Percentiles rank a stretch among this genome's conserved stretches.
phyloP scores from a whole-genome alignment of 495 filamentous ascomycete genomes.

The Monascus purpureus region DNA sequence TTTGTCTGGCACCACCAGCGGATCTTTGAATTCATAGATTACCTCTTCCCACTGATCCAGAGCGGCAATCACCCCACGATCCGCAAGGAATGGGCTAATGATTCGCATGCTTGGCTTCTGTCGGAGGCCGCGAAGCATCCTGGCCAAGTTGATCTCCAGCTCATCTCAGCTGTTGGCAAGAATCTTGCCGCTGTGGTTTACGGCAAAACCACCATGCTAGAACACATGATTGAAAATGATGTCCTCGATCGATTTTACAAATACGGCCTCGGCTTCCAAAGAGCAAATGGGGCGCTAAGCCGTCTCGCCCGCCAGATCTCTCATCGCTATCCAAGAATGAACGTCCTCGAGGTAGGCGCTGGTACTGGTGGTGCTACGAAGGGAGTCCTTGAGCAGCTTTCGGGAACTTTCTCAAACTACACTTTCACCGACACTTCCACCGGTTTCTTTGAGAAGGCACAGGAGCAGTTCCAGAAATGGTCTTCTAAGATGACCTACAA shows the following conservation, averaged over 20 bases:
- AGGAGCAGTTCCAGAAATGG: conserved; percentile 5
- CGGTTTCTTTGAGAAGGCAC: conserved; percentile 19
- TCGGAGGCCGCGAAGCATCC: too few species aligned
- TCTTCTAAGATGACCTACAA: conserved; percentile 22
- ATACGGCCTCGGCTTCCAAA: conserved; percentile 12
- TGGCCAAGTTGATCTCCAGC: conserved; percentile 7
- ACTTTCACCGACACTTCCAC: conserved; percentile 31
- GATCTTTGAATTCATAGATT: too few species aligned
- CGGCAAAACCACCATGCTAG: conserved; percentile 22
- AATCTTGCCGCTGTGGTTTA: conserved; percentile 22
- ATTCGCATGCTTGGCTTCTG: too few species aligned
- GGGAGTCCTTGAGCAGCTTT: conserved; percentile 6
- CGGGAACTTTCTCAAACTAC: conserved; percentile 12
- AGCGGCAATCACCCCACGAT: too few species aligned
- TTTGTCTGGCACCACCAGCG: too few species aligned
- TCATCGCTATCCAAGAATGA: conserved; percentile 8
- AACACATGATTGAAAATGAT: conserved; percentile 22
- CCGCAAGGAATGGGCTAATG: too few species aligned
- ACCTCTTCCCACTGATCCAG: too few species aligned
- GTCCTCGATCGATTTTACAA: conserved; percentile 25
- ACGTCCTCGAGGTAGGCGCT: conserved; percentile 12
- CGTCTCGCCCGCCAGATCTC: conserved; percentile 14
- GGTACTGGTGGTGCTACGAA: conserved; percentile 28
- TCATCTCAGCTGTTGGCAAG: conserved; percentile 16
- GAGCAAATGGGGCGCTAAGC: conserved; percentile 6